phyloP scores from a whole-genome alignment of 2,329 filamentous ascomycete species.

The Chrysosporium keratinophilum region DNA sequence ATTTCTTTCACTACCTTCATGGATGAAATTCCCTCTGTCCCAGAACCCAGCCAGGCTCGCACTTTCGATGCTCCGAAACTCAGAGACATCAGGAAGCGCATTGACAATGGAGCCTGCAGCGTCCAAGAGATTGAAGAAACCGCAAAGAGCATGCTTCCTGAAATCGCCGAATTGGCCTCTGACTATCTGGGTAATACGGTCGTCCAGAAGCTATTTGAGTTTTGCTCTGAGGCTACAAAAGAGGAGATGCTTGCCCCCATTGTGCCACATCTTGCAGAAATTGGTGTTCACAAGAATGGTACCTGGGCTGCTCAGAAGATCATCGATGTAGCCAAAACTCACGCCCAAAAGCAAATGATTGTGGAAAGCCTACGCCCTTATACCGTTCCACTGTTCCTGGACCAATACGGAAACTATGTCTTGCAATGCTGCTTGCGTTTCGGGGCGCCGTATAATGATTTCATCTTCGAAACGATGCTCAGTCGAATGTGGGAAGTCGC shows the following conservation, averaged over 20 bases:
- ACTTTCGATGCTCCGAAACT: conserved; percentile 90
- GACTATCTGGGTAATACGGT: conserved; percentile 98
- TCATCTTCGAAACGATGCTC: conserved; percentile 97
- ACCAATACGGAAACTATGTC: conserved; percentile 98
- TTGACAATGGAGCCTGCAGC: conserved; percentile 85
- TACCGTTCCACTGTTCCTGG: conserved; percentile 82
- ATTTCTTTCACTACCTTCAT: conserved; percentile 63
- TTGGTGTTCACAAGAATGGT: conserved; percentile 97
- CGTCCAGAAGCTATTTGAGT: conserved; percentile 97
- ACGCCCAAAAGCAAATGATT: conserved; percentile 71
- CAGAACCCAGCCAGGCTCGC: conserved; percentile 77
- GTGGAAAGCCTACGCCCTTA: conserved; percentile 76
- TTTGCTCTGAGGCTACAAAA: conserved; percentile 80
- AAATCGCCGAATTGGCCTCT: conserved; percentile 87
- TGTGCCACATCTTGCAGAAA: conserved; percentile 84
- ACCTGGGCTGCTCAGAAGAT: conserved; percentile 99
- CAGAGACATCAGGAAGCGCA: conserved; percentile 90
- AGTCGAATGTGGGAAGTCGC: conserved; percentile 86
- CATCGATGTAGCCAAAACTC: conserved; percentile 86
- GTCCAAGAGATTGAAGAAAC: conserved; percentile 84
- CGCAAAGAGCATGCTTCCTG: conserved; percentile 85
- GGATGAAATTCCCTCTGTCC: conserved; percentile 78
- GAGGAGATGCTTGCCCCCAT: conserved; percentile 86
- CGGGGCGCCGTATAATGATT: conserved; percentile 77
- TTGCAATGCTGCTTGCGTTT: conserved; percentile 94